Percentiles rank a stretch among this genome's conserved stretches.
Evolutionary conservation across 345 rosid species (phyloP).

Genomic region (Lepidium africanum): DNA sequence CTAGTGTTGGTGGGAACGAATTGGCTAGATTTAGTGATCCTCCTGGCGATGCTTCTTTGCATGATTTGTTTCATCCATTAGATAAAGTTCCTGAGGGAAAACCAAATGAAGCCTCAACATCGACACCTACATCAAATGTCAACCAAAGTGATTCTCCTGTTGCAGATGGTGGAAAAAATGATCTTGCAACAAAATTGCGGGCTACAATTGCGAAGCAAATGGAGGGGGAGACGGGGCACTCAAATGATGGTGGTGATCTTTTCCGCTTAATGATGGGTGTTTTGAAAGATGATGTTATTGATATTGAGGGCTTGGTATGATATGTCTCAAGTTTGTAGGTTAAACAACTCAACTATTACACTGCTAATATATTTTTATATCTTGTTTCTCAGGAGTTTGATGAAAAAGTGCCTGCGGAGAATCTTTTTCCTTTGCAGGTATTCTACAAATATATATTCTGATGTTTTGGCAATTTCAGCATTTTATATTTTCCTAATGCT

Average conservation of each 20-base stretch:
- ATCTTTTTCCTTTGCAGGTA: slow-evolving; percentile 93
- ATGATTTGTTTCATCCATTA: slow-evolving; percentile 85
- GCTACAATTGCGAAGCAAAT: slow-evolving; percentile 93
- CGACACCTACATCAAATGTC: slow-evolving; percentile 49
- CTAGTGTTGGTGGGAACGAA: slow-evolving; percentile 52
- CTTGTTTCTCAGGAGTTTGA: slow-evolving; percentile 60
- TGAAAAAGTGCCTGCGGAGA: slow-evolving; percentile 79
- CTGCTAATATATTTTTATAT: background rate
- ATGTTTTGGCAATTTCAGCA: background rate
- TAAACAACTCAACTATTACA: background rate
- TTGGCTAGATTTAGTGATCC: slow-evolving; percentile 87
- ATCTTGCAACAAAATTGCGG: slow-evolving; percentile 79
- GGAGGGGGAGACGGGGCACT: slow-evolving; percentile 72
- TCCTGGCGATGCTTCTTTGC: slow-evolving; percentile 95
- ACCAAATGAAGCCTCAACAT: slow-evolving; percentile 75
- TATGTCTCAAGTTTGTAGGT: slow-evolving; percentile 3
- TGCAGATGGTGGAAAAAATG: slow-evolving; percentile 71
- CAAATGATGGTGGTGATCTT: slow-evolving; percentile 81
- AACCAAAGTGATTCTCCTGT: slow-evolving; percentile 49
- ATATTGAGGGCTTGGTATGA: slow-evolving; percentile 92
- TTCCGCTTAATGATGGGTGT: slow-evolving; percentile 82
- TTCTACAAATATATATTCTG: background rate
- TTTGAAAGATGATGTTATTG: slow-evolving; percentile 85
- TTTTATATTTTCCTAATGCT: background rate
- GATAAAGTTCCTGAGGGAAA: slow-evolving; percentile 52